Evolutionary conservation across 2,329 filamentous ascomycete genomes (phyloP).

Genomic region (Cryphonectria carpinicola): DNA sequence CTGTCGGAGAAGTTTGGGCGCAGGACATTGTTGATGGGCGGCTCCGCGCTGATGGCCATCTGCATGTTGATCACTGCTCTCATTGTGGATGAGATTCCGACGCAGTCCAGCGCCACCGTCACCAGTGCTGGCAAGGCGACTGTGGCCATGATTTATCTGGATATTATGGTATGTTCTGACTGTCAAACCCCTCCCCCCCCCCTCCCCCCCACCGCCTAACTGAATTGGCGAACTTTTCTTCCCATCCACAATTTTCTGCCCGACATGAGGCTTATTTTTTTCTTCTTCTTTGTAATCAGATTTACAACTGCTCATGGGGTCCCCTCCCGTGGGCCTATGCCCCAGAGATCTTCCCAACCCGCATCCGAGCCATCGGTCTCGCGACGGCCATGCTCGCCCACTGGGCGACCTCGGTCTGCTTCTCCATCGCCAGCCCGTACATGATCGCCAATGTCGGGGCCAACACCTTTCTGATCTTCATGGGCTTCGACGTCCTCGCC

Average conservation of each 20-base stretch:
- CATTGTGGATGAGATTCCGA: constrained; percentile 17
- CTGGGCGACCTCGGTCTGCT: constrained; percentile 35
- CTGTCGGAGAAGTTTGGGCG: constrained; percentile 19
- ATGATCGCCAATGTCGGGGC: constrained; percentile 20
- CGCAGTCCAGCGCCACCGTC: constrained; percentile 8
- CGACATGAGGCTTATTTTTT: background rate
- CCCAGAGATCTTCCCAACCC: constrained; percentile 29
- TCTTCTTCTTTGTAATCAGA: background rate
- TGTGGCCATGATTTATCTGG: constrained; percentile 25
- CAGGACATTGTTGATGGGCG: constrained; percentile 10
- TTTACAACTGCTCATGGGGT: constrained; percentile 29
- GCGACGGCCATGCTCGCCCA: constrained; percentile 35
- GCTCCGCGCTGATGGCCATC: constrained; percentile 10
- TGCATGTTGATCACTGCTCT: constrained; percentile 20
- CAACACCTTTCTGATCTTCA: constrained; percentile 23
- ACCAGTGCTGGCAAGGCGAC: constrained; percentile 19
- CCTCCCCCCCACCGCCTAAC: too few relatives aligned
- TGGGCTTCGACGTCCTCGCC: constrained; percentile 22
- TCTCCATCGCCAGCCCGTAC: constrained; percentile 21
- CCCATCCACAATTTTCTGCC: background rate
- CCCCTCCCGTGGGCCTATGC: constrained; percentile 28
- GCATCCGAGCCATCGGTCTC: constrained; percentile 46
- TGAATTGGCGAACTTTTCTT: background rate
- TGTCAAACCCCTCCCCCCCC: too few relatives aligned
- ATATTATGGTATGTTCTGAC: constrained; percentile 13